Evolutionary conservation across 306 rosid genomes (phyloP), one percentile per base, ranked within the genome.

Genomic region (Vigna nakashimae): DNA sequence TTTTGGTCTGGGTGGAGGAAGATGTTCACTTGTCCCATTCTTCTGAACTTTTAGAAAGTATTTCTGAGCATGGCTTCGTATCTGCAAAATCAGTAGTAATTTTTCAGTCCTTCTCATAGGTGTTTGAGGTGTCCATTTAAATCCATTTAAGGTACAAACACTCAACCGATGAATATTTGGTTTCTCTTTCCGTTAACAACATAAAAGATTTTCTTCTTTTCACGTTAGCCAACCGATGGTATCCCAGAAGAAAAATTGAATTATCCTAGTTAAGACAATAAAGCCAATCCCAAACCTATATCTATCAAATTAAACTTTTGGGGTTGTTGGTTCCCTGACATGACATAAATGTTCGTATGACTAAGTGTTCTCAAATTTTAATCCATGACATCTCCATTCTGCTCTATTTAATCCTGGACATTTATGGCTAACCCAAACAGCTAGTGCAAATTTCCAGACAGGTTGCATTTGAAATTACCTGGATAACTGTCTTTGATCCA

Each of bases 1-100:
- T 73, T 95, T 95, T 16, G 98, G 98, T 65, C 98, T 93, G 68
- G 98, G 98, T 4, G 98, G 98, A 66, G 98, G 98, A 69, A 95
- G 88, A 88, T 95, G 98, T 67, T 95, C 98, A 56, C 83, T 86
- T 43, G 95, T 80, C 79, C 98, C 97, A 76, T 75, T 95, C 88
- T 95, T 95, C 64, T 95, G 98, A 90, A 91, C 98, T 85, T 95
- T 95, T 51, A 89, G 86, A 84, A 95, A 95, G 82, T 95, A 95
- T 75, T 95, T 95, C 45, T 95, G 98, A 13, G 98, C 98, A 84
- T 95, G 98, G 86, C 98, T 95, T 24, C 98, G 96, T 81, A 92
- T 95, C 98, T 92, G 82, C 80, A 56, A 67, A 43, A 65, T 51
- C 50, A 49, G 75, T 40, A 73, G 70, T 20, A 45, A 30, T 55